Evolutionary conservation across 441 rosid genomes (phyloP).

Genomic region (Jatropha multifida): DNA sequence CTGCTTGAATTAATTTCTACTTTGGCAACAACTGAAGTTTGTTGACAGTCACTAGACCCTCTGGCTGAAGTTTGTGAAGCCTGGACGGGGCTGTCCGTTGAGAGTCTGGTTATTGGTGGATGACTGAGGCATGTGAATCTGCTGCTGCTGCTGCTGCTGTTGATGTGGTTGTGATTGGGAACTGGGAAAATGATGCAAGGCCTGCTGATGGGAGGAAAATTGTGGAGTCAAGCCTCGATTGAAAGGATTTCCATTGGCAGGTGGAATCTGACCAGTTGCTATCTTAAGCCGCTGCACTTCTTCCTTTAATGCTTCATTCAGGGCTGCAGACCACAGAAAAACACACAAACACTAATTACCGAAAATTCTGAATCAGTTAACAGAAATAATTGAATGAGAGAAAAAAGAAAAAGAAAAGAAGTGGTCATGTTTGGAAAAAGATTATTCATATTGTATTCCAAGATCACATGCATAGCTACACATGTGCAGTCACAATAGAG

Average conservation of each 20-base stretch:
- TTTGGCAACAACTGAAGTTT: slow-evolving; percentile 12
- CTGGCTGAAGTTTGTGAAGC: slow-evolving; percentile 61
- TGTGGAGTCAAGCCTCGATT: slow-evolving; percentile 42
- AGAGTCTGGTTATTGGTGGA: slow-evolving; percentile 37
- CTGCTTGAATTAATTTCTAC: slow-evolving; percentile 19
- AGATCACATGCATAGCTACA: background rate
- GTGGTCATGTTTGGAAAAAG: background rate
- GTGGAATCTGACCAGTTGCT: slow-evolving; percentile 62
- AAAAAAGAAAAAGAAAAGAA: background rate
- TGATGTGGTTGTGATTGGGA: slow-evolving; percentile 38
- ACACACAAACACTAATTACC: background rate
- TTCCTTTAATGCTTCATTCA: slow-evolving; percentile 72
- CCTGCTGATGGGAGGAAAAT: slow-evolving; percentile 47
- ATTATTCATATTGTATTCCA: background rate
- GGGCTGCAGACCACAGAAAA: slow-evolving; percentile 47
- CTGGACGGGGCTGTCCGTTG: slow-evolving; percentile 46
- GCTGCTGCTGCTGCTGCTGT: slow-evolving; percentile 35
- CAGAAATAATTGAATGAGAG: background rate
- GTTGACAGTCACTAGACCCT: slow-evolving; percentile 38
- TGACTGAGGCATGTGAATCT: slow-evolving; percentile 38
- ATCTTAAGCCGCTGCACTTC: slow-evolving; percentile 91
- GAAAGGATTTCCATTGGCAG: slow-evolving; percentile 57
- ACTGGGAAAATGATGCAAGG: slow-evolving; percentile 46
- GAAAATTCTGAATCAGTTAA: background rate
- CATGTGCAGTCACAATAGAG: too few species aligned